Base-by-base conservation (phyloP, 768 basidiomycete genomes). In the Russula sp. region DNA sequence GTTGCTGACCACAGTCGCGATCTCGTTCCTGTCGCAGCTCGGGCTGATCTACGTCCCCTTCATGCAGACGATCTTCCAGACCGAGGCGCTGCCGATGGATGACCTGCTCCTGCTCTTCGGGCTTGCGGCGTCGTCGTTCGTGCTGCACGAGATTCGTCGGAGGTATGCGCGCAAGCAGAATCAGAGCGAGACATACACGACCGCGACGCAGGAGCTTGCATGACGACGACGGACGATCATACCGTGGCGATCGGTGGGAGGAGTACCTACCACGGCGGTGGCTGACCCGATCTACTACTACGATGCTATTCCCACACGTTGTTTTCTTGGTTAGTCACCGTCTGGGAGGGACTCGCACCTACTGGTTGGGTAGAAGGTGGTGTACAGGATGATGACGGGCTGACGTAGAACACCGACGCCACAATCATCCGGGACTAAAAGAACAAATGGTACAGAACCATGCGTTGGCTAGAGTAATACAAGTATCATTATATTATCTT, bases 41-140 rank as follows among this genome's bases (percentile, higher is more conserved):
- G 82, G 81, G 29, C 78, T 98, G 64, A 83, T 98, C 59, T 98
- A 98, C 69, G 81, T 98, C 56, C 90, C 94, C 0, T 79, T 93
- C 66, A 84, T 97, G 82, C 96, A 98, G 73, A 77, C 81, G 53
- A 79, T 98, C 56, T 98, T 98, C 82, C 94, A 98, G 76, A 98
- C 96, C 32, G 91, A 88, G 63, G 85, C 91, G 13, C 76, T 98
- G 14, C 75, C 79, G 36, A 55, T 76, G 41, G 73, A 79, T 53
- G 96, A 98, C 73, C 66, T 98, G 63, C 74, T 77, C 13, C 81
- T 86, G 35, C 78, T 98, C 2, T 71, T 98, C 29, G 73, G 75
- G 13, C 75, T 97, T 50, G 93, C 83, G 1, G 82, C 69, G 7
- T 75, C 79, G 7, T 89, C 89, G 51, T 81, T 90, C 68, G 69